A percentile compares a stretch with the other conserved stretches of the same genome.
Evolutionary conservation across 306 rosid species (phyloP).

Genomic region (Trifolium fragiferum): DNA sequence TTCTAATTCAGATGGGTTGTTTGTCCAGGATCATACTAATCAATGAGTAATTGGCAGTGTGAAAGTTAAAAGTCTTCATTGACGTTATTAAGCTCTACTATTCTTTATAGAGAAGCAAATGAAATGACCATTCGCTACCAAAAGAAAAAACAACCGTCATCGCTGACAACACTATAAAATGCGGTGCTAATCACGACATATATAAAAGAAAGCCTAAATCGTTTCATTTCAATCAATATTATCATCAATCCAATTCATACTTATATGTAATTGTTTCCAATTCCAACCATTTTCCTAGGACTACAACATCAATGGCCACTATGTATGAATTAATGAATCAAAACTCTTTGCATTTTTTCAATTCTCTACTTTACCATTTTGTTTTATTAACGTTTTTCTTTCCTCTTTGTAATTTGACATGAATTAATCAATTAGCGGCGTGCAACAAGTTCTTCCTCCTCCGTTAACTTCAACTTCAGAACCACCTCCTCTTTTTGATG

Average conservation of each 20-base stretch:
- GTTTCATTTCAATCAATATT: not conserved
- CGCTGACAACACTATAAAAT: not conserved
- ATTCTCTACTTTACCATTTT: not conserved
- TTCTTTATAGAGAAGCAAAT: too few relatives aligned
- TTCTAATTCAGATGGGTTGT: too few relatives aligned
- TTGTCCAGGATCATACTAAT: too few relatives aligned
- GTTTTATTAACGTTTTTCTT: not conserved
- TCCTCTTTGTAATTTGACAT: not conserved
- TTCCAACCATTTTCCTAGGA: too few relatives aligned
- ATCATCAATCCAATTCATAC: too few relatives aligned
- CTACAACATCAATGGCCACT: not conserved
- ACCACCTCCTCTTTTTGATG: constrained; percentile 81
- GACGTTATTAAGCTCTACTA: too few relatives aligned
- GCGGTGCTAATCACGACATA: not conserved
- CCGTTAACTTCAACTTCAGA: constrained; percentile 59
- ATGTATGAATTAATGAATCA: not conserved
- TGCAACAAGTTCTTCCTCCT: constrained; percentile 50
- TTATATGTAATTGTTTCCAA: too few relatives aligned
- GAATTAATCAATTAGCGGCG: constrained; percentile 32
- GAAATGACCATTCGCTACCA: too few relatives aligned
- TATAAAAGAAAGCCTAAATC: too few relatives aligned
- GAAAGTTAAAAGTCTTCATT: too few relatives aligned
- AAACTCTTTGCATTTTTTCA: not conserved
- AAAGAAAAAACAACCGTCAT: not conserved
- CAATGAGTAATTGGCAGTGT: too few relatives aligned